Evolutionary conservation across 805 yeast genomes (phyloP).

Genomic region (Diddensiella caesifluorescens): DNA sequence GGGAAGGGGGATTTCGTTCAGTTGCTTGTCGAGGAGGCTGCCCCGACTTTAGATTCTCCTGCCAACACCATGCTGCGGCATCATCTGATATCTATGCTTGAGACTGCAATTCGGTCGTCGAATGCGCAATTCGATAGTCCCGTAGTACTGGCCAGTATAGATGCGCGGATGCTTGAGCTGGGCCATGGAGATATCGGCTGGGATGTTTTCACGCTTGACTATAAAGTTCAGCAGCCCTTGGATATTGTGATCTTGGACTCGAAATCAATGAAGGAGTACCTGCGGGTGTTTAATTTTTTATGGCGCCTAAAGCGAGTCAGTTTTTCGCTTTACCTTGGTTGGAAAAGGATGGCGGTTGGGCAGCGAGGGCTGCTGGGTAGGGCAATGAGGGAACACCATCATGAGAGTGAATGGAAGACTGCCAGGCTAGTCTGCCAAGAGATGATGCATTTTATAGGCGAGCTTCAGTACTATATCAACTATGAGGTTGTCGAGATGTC

Average conservation of each 20-base stretch:
- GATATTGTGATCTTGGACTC: constrained; percentile 51
- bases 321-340: constrained; percentile 44
- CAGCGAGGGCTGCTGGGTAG: constrained; percentile 21
- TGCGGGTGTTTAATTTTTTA: constrained; percentile 76
- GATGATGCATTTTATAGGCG: constrained; percentile 33
- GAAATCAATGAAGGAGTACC: constrained; percentile 46
- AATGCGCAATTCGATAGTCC: constrained; percentile 33
- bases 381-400: not conserved
- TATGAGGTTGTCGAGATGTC: constrained; percentile 35
- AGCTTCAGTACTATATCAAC: constrained; percentile 34
- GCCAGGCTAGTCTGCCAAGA: constrained; percentile 25
- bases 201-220: constrained; percentile 90
- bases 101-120: constrained; percentile 49
- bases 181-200: constrained; percentile 76
- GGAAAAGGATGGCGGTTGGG: constrained; percentile 38
- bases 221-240: constrained; percentile 46
- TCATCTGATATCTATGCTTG: constrained; percentile 58
- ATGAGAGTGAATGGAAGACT: constrained; percentile 22
- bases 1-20: constrained; percentile 81
- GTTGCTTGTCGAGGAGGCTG: constrained; percentile 51
- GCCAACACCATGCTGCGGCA: constrained; percentile 60
- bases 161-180: constrained; percentile 74
- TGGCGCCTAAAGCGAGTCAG: constrained; percentile 71
- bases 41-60: constrained; percentile 50
- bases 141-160: constrained; percentile 51